A percentile compares a stretch with the other conserved stretches of the same genome.
Evolutionary conservation across 2,329 filamentous ascomycete genomes (phyloP).

Genomic region (Aaosphaeria arxii): DNA sequence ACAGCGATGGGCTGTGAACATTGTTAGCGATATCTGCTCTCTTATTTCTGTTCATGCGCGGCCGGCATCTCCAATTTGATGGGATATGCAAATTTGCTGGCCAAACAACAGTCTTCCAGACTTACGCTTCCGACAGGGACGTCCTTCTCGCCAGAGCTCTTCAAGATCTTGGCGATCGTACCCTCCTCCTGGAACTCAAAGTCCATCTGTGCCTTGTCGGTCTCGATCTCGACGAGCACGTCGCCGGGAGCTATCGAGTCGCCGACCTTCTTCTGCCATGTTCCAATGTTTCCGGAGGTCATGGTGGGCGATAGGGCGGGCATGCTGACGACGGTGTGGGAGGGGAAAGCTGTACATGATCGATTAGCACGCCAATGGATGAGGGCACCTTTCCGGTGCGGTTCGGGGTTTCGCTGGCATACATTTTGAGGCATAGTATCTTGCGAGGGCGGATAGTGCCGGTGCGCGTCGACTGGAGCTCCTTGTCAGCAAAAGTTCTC

Average conservation of each 20-base stretch:
- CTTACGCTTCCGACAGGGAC: constrained; percentile 87
- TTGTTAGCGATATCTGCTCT: constrained; percentile 18
- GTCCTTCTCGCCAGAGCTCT: constrained; percentile 91
- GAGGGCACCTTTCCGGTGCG: neutral
- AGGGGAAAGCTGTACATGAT: constrained; percentile 72
- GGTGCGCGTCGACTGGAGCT: constrained; percentile 43
- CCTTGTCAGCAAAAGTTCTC: constrained; percentile 22
- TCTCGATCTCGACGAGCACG: constrained; percentile 97
- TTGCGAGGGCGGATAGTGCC: constrained; percentile 58
- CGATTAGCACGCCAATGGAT: constrained; percentile 26
- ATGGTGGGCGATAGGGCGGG: constrained; percentile 97
- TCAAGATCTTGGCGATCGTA: constrained; percentile 89
- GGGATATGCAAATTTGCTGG: too few species aligned
- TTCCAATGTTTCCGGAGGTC: constrained; percentile 92
- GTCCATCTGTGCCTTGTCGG: constrained; percentile 99
- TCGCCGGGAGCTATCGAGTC: constrained; percentile 86
- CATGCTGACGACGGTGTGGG: constrained; percentile 96
- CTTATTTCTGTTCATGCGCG: too few species aligned
- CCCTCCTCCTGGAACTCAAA: constrained; percentile 99
- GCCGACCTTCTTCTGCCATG: constrained; percentile 96
- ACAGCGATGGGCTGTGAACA: constrained; percentile 81
- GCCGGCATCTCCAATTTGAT: too few species aligned
- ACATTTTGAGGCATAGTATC: constrained; percentile 71
- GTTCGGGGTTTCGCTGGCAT: constrained; percentile 25
- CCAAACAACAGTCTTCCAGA: neutral